phyloP scores from a whole-genome alignment of 208 protist species.

The Tetramitus jugosus region DNA sequence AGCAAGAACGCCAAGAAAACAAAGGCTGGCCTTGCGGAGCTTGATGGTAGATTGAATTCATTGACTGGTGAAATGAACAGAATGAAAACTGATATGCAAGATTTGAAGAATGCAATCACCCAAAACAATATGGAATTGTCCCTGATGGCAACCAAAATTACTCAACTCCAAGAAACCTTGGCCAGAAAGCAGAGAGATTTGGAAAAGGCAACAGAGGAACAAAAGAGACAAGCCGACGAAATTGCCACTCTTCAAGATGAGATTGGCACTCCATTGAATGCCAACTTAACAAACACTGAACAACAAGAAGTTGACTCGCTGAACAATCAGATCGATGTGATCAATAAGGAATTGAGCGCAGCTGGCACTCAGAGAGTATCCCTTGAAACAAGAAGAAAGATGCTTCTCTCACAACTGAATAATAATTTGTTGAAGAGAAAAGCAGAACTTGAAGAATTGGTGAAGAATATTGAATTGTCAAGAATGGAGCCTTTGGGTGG shows the following conservation, averaged over 20 bases:
- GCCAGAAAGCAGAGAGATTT: slow-evolving; percentile 37
- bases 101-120: not conserved
- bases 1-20: slow-evolving; percentile 40
- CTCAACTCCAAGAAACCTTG: slow-evolving; percentile 47
- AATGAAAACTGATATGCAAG: not conserved
- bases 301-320: slow-evolving; percentile 58
- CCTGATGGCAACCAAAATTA: slow-evolving; percentile 28
- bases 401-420: too few species aligned
- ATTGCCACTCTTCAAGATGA: slow-evolving; percentile 14
- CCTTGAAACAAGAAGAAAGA: too few species aligned
- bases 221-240: not conserved
- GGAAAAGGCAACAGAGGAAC: slow-evolving; percentile 37
- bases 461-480: too few species aligned
- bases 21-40: not conserved
- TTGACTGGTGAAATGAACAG: slow-evolving; percentile 15
- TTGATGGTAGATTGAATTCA: slow-evolving; percentile 16
- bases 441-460: too few species aligned
- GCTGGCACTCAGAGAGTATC: too few species aligned
- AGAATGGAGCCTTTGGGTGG: too few species aligned
- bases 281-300: slow-evolving; percentile 50
- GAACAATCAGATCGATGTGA: not conserved
- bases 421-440: too few species aligned
- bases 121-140: not conserved
- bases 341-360: slow-evolving; percentile 27
- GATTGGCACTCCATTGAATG: slow-evolving; percentile 50